Evolutionary conservation across 2,329 filamentous ascomycete species (phyloP).

Genomic region (Aureobasidium mangrovei): DNA sequence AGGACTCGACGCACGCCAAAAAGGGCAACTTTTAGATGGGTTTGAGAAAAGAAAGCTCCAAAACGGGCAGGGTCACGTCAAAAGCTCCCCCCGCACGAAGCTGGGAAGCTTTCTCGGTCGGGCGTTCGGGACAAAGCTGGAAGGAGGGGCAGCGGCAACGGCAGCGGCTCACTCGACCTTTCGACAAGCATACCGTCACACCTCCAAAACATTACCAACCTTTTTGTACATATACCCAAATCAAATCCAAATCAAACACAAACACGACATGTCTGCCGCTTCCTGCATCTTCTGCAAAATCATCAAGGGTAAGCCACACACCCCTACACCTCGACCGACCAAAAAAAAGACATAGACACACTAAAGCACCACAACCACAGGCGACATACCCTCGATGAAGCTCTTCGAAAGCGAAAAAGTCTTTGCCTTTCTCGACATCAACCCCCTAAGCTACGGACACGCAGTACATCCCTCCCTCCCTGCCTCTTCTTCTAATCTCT

Average conservation of each 20-base stretch:
- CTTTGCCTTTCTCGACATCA: conserved; percentile 92
- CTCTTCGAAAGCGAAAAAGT: conserved; percentile 91
- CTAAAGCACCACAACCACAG: conserved; percentile 37
- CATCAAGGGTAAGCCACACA: conserved; percentile 61
- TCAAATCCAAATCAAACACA: neutral
- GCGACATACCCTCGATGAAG: conserved; percentile 94
- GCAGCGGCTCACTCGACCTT: neutral
- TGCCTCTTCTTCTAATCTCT: conserved; percentile 14
- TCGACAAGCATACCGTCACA: neutral
- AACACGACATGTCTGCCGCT: neutral
- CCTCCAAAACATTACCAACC: neutral
- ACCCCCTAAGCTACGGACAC: conserved; percentile 79
- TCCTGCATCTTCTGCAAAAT: conserved; percentile 97
- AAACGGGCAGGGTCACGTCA: neutral
- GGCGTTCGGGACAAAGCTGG: conserved; percentile 1
- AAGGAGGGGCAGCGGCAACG: neutral
- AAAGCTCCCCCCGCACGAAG: conserved; percentile 4
- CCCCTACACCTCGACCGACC: neutral
- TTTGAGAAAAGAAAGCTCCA: neutral
- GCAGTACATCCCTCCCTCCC: conserved; percentile 51
- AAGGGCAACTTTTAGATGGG: neutral
- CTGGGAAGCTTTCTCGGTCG: neutral
- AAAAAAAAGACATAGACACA: neutral
- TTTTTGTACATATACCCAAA: no score
- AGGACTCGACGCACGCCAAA: no score